Percentiles rank a stretch among this genome's conserved stretches.
These are phyloP conservation scores for Paecilomyces sp. DNA, from an alignment of 2,329 filamentous ascomycete genomes.

Conservation along the genomic window DNA sequence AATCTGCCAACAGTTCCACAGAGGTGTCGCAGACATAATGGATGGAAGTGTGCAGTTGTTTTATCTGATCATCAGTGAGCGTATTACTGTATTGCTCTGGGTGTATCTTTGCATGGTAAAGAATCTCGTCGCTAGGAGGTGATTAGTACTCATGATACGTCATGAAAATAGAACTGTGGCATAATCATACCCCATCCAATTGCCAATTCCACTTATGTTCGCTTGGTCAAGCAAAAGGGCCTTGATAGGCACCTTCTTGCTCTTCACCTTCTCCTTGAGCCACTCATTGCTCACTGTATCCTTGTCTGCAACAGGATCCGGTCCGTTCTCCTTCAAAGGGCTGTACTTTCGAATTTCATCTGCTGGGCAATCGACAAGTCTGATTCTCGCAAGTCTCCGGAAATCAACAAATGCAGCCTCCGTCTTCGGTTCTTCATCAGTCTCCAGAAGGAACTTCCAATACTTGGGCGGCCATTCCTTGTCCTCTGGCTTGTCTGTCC, in stretches of 20 bases:
- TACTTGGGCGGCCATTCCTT: slow-evolving; percentile 81
- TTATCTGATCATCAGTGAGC: slow-evolving; percentile 64
- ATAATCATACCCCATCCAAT: slow-evolving; percentile 71
- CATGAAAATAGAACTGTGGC: slow-evolving; percentile 1
- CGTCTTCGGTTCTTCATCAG: slow-evolving; percentile 54
- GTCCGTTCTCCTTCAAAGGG: slow-evolving; percentile 85
- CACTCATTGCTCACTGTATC: slow-evolving; percentile 70
- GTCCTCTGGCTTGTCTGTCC: slow-evolving; percentile 51
- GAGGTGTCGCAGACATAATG: slow-evolving; percentile 74
- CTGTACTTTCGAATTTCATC: slow-evolving; percentile 66
- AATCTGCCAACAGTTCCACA: slow-evolving; percentile 72
- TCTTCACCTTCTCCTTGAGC: slow-evolving; percentile 61
- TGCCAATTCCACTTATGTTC: slow-evolving; percentile 86
- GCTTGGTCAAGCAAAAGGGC: slow-evolving; percentile 80
- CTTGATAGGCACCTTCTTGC: slow-evolving; percentile 81
- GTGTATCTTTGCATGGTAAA: slow-evolving; percentile 83
- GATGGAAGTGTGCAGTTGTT: slow-evolving; percentile 63
- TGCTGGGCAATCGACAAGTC: slow-evolving; percentile 73
- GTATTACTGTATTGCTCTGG: slow-evolving; percentile 90
- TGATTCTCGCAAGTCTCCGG: slow-evolving; percentile 69
- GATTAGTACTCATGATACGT: slow-evolving; percentile 3
- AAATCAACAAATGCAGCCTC: slow-evolving; percentile 76
- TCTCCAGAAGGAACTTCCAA: slow-evolving; percentile 76
- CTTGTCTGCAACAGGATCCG: slow-evolving; percentile 80
- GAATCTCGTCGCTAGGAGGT: slow-evolving; percentile 63